Conservation (phyloP, 2,329 filamentous ascomycete species). For the Ilyonectria destructans region DNA sequence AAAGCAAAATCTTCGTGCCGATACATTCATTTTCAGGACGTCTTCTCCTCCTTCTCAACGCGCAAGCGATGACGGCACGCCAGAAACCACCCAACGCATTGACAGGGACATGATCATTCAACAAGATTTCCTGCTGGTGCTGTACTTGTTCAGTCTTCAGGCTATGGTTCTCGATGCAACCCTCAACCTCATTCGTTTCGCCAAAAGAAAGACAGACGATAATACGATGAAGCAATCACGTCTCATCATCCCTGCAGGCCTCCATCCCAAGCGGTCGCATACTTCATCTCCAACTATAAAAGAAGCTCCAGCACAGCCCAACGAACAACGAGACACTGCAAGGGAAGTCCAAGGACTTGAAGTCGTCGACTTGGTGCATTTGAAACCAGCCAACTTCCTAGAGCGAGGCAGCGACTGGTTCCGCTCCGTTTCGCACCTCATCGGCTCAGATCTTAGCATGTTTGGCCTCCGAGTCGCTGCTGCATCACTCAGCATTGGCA, state of each 20-base stretch:
- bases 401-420: slow-evolving; percentile 26
- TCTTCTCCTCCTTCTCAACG: slow-evolving; percentile 7
- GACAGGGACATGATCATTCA: slow-evolving; percentile 19
- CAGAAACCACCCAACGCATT: slow-evolving; percentile 1
- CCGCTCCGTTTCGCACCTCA: slow-evolving; percentile 20
- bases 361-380: slow-evolving; percentile 30
- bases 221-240: slow-evolving; percentile 9
- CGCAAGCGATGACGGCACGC: background rate
- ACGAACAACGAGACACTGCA: background rate
- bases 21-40: slow-evolving; percentile 17
- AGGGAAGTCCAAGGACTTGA: slow-evolving; percentile 16
- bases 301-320: background rate
- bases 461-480: slow-evolving; percentile 34
- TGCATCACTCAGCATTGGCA: slow-evolving; percentile 28
- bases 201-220: slow-evolving; percentile 22
- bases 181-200: slow-evolving; percentile 24
- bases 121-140: slow-evolving; percentile 25
- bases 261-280: background rate
- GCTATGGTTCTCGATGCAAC: slow-evolving; percentile 27
- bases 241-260: slow-evolving; percentile 2
- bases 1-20: slow-evolving; percentile 12
- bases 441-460: slow-evolving; percentile 29
- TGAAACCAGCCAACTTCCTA: slow-evolving; percentile 29
- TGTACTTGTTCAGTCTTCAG: slow-evolving; percentile 29
- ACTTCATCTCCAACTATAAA: background rate